These are phyloP conservation scores for Salvia miltiorrhiza DNA, from an alignment of 257 asterid genomes.

Conservation along the genomic window DNA sequence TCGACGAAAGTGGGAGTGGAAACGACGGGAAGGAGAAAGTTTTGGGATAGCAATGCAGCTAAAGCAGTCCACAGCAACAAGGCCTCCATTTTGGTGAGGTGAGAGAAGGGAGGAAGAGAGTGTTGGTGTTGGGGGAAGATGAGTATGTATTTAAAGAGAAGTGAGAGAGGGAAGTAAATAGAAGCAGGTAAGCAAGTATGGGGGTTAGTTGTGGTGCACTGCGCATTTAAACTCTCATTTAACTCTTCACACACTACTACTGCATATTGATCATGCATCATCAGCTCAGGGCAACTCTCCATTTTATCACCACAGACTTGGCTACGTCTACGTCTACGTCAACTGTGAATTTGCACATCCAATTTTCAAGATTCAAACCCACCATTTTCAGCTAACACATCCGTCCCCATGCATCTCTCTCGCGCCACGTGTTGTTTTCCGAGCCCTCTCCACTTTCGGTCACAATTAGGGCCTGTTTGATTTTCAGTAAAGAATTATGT, in stretches of 20 bases:
- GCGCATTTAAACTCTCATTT: conserved; percentile 54
- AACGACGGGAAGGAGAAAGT: conserved; percentile 36
- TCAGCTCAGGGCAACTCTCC: background rate
- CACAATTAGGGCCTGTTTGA: too few relatives aligned
- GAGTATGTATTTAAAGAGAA: conserved; percentile 41
- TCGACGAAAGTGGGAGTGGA: conserved; percentile 34
- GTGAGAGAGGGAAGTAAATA: conserved; percentile 50
- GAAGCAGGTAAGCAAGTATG: conserved; percentile 55
- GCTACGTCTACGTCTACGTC: conserved; percentile 17
- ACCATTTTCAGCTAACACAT: background rate
- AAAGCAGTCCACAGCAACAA: conserved; percentile 50
- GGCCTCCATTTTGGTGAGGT: conserved; percentile 30
- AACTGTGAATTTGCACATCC: conserved; percentile 1
- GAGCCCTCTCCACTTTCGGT: too few relatives aligned
- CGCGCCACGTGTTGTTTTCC: too few relatives aligned
- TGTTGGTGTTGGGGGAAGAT: conserved; percentile 3
- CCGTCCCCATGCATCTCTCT: too few relatives aligned
- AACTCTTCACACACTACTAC: conserved; percentile 29
- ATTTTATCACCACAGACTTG: conserved; percentile 5
- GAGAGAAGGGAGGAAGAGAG: background rate
- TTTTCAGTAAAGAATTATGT: too few relatives aligned
- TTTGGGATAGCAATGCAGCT: conserved; percentile 52
- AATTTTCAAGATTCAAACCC: background rate
- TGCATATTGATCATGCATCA: background rate
- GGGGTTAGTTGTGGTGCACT: conserved; percentile 67